A percentile compares a stretch with the other conserved stretches of the same genome.
Conservation (phyloP, 2,329 filamentous ascomycete species). For the Aspergillus tubingensis region DNA sequence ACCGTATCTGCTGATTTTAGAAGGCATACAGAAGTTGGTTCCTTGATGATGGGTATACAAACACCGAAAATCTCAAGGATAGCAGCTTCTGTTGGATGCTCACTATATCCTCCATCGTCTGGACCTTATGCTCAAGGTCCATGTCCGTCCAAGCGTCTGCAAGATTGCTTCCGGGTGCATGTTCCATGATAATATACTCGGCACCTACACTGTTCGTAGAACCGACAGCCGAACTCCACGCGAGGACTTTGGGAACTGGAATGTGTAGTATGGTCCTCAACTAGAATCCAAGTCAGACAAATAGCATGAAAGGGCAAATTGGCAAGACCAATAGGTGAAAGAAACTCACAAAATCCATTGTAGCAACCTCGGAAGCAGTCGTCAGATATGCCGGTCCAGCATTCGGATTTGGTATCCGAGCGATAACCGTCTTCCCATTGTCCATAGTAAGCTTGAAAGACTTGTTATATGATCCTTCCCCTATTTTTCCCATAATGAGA, state of each 20-base stretch:
- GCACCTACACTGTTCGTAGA: background rate
- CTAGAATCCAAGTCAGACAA: background rate
- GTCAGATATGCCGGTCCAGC: constrained; percentile 21
- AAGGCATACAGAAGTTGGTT: too few species aligned
- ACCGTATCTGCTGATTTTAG: too few species aligned
- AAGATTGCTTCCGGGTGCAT: too few species aligned
- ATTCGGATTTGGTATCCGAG: constrained; percentile 26
- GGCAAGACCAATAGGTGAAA: background rate
- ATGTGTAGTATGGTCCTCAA: constrained; percentile 2
- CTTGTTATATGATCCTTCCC: constrained; percentile 2
- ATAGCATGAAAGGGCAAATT: background rate
- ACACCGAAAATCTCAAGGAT: too few species aligned
- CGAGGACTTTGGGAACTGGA: background rate
- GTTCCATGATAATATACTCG: constrained; percentile 19
- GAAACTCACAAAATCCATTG: constrained; percentile 16
- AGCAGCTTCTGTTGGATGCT: too few species aligned
- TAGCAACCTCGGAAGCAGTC: constrained; percentile 29
- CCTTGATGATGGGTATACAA: too few species aligned
- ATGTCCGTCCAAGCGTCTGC: too few species aligned
- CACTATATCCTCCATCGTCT: too few species aligned
- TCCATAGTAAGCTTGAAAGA: constrained; percentile 17
- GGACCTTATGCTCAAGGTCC: too few species aligned
- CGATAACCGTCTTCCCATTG: constrained; percentile 23
- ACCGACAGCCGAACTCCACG: background rate
- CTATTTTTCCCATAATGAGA: background rate